Evolutionary conservation across 139 green algal species (phyloP), one percentile per base, ranked within the genome.

Genomic region (Zygnema cylindricum): DNA sequence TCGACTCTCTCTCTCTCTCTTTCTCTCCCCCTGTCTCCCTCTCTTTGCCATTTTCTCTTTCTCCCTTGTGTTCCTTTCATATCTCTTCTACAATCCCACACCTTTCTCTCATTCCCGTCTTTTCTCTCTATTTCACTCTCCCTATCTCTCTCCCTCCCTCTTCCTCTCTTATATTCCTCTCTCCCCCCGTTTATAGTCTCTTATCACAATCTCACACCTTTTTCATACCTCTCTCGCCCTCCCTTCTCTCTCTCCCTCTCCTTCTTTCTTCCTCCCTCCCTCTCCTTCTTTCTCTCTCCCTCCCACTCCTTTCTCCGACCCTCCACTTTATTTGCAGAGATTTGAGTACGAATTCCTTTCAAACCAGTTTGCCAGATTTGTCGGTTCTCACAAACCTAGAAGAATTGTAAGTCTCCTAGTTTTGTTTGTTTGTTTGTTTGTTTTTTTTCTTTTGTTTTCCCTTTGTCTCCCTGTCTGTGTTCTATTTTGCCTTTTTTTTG

Each of bases 281-380:
- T n/a, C n/a, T n/a, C n/a, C n/a, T n/a, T n/a, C n/a, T n/a, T n/a
- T n/a, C n/a, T n/a, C n/a, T n/a, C n/a, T n/a, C n/a, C n/a, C n/a
- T n/a, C n/a, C n/a, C n/a, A n/a, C n/a, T n/a, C n/a, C n/a, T n/a
- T 85, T 98, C 95, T 84, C 85, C 98, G 43, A 96, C 96, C 2
- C 96, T 94, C 42, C 94, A 98, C 35, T 63, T 63, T 63, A 25
- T 63, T 63, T 63, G 7, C 16, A 63, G 7, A 7, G 49, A 7
- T 63, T 63, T 63, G 49, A 16, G 49, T 63, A n/a, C n/a, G n/a
- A n/a, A n/a, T n/a, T n/a, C n/a, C n/a, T n/a, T n/a, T n/a, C n/a
- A n/a, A n/a, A n/a, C n/a, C n/a, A n/a, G n/a, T n/a, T n/a, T n/a
- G n/a, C n/a, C n/a, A n/a, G n/a, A n/a, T n/a, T n/a, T n/a, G n/a